phyloP scores from a whole-genome alignment of 2,329 filamentous ascomycete genomes.

The Nothopassalora personata region DNA sequence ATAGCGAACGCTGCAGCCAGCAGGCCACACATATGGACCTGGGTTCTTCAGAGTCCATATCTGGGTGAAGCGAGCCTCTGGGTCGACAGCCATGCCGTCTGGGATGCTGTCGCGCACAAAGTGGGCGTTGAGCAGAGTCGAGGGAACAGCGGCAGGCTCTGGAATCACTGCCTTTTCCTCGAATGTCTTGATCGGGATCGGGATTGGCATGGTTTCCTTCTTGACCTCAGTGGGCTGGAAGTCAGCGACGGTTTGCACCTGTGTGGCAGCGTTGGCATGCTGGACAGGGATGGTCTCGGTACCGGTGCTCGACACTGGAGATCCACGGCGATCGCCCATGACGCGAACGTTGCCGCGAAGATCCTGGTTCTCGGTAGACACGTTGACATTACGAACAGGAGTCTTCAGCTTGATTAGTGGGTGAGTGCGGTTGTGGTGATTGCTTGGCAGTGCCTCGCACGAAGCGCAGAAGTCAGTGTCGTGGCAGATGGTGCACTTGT shows the following conservation, averaged over 20 bases:
- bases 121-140: conserved; percentile 51
- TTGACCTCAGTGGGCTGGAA: conserved; percentile 53
- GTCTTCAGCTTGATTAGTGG: conserved; percentile 96
- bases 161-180: conserved; percentile 22
- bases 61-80: conserved; percentile 74
- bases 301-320: conserved; percentile 11
- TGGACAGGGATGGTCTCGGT: conserved; percentile 13
- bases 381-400: conserved; percentile 78
- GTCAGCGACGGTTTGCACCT: conserved; percentile 69
- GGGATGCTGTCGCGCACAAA: conserved; percentile 74
- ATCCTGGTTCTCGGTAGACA: conserved; percentile 78
- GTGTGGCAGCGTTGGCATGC: conserved; percentile 47
- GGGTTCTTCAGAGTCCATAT: conserved; percentile 88
- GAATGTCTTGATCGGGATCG: conserved; percentile 17
- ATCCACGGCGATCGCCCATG: conserved; percentile 61
- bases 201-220: conserved; percentile 21
- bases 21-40: conserved; percentile 74
- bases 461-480: conserved; percentile 92
- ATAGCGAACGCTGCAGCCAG: conserved; percentile 83
- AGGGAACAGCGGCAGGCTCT: conserved; percentile 17
- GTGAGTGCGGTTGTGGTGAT: conserved; percentile 89
- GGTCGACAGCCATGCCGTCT: conserved; percentile 68
- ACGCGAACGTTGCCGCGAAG: conserved; percentile 60
- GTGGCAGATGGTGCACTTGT: conserved; percentile 95
- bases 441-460: conserved; percentile 82